Base-by-base conservation (phyloP, 768 basidiomycete genomes). In the Pholiota molesta region DNA sequence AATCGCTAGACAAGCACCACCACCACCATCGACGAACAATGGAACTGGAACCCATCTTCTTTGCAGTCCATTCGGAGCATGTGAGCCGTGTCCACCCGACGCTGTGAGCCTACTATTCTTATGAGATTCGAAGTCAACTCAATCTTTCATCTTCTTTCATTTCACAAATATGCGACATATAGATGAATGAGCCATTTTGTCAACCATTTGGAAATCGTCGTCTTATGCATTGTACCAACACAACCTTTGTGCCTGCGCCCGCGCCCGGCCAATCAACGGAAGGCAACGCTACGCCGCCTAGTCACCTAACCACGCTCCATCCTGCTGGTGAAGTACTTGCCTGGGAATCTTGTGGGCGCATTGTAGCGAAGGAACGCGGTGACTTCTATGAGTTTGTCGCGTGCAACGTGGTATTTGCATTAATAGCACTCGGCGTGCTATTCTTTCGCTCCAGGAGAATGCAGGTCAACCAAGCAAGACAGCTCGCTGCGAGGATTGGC, bases 171-270 rank as follows among this genome's bases (percentile, higher is more conserved):
- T 33, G 28, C 40, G 11, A 60, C 42, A 26, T 56, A 49, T 58
- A 96, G 94, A 78, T 92, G 35, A 79, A 88, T 68, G 86, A 95
- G 77, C 95, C 95, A 2, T 97, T 91, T 74, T 98, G 95, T 76
- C 88, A 92, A 70, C 95, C 96, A n/a, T 97, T 95, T 71, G 96
- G 96, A 55, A 96, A 96, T 75, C 87, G 96, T 23, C 87, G 92
- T 19, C 83, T 95, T 42, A 82, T 96, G 79, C 95, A 95, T 71
- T 98, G 95, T 63, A 70, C 85, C 35, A 83, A 82, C 65, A 66
- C 73, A 53, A 75, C 69, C 52, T 73, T 75, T 37, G 21, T 64
- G 16, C 40, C 40, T 17, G 62, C 61, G 8, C 23, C 29, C 28
- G 14, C 19, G 29, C 59, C 23, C 28, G 52, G 26, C 31, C 59